Conservation (phyloP, 176 grass and related monocot genomes). For the Coix lacrymajobi region DNA sequence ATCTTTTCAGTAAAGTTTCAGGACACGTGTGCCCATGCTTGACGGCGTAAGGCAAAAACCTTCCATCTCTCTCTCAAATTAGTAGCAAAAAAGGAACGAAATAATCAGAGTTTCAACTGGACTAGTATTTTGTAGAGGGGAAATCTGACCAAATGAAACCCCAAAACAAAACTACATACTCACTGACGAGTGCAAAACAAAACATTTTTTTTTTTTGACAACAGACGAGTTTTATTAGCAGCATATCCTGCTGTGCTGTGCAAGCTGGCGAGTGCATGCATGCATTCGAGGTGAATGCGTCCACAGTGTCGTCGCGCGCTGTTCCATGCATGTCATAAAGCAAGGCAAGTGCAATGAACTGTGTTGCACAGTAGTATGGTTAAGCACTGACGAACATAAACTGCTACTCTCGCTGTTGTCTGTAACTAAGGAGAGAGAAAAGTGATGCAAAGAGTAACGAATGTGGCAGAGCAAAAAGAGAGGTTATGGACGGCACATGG, state of each 20-base stretch:
- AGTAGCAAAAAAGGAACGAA: too few species aligned
- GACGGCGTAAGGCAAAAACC: not conserved
- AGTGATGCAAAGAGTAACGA: not conserved
- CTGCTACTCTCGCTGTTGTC: not conserved
- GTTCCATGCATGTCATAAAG: not conserved
- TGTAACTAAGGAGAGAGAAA: not conserved
- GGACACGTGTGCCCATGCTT: not conserved
- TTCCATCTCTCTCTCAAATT: not conserved
- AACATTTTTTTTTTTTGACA: too few species aligned
- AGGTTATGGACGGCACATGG: too few species aligned
- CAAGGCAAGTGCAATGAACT: not conserved
- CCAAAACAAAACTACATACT: too few species aligned
- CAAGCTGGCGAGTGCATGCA: not conserved
- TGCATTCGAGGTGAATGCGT: not conserved
- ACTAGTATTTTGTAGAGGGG: not conserved
- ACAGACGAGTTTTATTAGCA: too few species aligned
- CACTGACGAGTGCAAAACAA: too few species aligned
- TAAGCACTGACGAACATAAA: not conserved
- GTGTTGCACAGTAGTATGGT: not conserved
- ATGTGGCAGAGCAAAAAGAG: slow-evolving; percentile 21
- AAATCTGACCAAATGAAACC: not conserved
- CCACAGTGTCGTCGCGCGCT: not conserved
- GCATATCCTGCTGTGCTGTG: not conserved
- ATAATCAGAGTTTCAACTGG: not conserved
- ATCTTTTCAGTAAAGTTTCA: not conserved